phyloP scores from a whole-genome alignment of 768 basidiomycete genomes.

The Phanerochaete sordida region DNA sequence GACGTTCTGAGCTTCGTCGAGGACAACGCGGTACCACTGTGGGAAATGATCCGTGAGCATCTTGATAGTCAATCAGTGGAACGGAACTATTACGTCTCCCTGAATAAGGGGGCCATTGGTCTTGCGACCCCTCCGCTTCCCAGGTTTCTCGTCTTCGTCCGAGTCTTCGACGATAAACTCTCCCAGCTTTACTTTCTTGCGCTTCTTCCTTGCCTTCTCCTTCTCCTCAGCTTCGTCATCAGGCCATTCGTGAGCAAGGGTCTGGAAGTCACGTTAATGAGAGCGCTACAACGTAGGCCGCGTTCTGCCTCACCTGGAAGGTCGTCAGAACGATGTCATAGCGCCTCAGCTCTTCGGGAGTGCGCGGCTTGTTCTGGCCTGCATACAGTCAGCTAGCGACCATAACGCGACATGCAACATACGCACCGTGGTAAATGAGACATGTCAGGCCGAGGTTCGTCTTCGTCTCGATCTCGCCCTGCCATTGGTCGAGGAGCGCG shows the following conservation, averaged over 20 bases:
- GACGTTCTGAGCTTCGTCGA: slow-evolving; percentile 58
- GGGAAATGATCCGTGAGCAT: background rate
- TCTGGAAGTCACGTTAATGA: slow-evolving; percentile 29
- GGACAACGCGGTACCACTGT: slow-evolving; percentile 37
- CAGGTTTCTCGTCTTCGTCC: slow-evolving; percentile 15
- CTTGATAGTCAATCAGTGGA: background rate
- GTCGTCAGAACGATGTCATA: slow-evolving; percentile 33
- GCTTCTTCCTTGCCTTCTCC: slow-evolving; percentile 33
- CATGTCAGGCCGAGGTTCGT: slow-evolving; percentile 46
- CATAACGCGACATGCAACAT: background rate
- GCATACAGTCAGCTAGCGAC: background rate
- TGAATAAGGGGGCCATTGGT: slow-evolving; percentile 46
- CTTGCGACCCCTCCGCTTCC: slow-evolving; percentile 36
- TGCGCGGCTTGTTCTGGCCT: slow-evolving; percentile 43
- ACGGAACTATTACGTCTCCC: slow-evolving; percentile 34
- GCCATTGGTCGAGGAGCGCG: slow-evolving; percentile 67
- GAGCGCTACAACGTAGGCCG: slow-evolving; percentile 6
- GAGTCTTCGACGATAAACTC: slow-evolving; percentile 25
- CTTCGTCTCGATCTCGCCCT: slow-evolving; percentile 55
- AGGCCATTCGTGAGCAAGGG: slow-evolving; percentile 57
- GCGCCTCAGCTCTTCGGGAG: slow-evolving; percentile 40
- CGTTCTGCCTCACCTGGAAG: slow-evolving; percentile 29
- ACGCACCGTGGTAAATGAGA: slow-evolving; percentile 58
- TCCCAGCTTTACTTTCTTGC: slow-evolving; percentile 13
- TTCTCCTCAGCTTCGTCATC: slow-evolving; percentile 39